phyloP scores from a whole-genome alignment of 306 rosid species.

The Prinsepia uniflora region DNA sequence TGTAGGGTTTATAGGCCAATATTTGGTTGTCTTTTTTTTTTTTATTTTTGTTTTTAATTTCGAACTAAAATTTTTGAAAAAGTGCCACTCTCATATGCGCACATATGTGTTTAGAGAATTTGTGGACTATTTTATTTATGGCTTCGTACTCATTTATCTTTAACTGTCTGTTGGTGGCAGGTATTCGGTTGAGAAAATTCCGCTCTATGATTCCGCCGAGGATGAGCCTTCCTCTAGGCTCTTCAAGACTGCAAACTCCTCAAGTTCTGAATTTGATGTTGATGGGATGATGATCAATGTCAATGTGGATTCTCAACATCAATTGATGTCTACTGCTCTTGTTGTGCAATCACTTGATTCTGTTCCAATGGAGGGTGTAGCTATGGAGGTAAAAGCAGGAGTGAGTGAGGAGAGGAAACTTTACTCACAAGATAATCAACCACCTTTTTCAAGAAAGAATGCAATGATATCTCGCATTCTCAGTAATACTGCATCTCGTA shows the following conservation, averaged over 20 bases:
- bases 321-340: slow-evolving; percentile 42
- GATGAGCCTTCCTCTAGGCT: slow-evolving; percentile 60
- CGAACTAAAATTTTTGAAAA: background rate
- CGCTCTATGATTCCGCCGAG: slow-evolving; percentile 89
- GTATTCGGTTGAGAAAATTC: slow-evolving; percentile 94
- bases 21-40: background rate
- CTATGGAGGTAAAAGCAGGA: slow-evolving; percentile 46
- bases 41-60: background rate
- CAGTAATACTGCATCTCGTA: slow-evolving; percentile 59
- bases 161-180: slow-evolving; percentile 37
- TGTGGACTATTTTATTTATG: background rate
- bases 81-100: background rate
- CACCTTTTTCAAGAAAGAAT: slow-evolving; percentile 49
- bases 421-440: slow-evolving; percentile 46
- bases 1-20: background rate
- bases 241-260: slow-evolving; percentile 25
- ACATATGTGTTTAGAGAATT: background rate
- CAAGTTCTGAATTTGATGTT: slow-evolving; percentile 33
- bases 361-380: slow-evolving; percentile 42
- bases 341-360: slow-evolving; percentile 45
- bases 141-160: background rate
- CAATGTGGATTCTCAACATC: slow-evolving; percentile 40
- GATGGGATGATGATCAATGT: slow-evolving; percentile 39
- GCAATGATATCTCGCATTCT: slow-evolving; percentile 70
- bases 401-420: slow-evolving; percentile 42